Base-by-base conservation (phyloP, 176 grass and related monocot genomes). In the Paspalum notatum region DNA sequence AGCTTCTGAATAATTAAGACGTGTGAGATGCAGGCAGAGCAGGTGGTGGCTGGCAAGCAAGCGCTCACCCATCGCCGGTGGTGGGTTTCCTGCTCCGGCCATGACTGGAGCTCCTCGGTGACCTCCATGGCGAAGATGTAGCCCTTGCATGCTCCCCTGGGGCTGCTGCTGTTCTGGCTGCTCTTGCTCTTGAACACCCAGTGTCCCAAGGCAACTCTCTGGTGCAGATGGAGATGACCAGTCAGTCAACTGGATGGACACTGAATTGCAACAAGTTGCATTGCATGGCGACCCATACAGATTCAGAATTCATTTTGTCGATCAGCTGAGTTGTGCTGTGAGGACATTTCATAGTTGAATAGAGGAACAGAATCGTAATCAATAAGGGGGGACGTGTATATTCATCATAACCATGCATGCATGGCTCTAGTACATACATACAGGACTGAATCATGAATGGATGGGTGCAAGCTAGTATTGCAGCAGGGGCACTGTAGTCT, bases 101-200 rank as follows among this genome's bases (percentile, higher is more conserved):
- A 97, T 27, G 72, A 86, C 3, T 91, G 84, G 8, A 93, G 84
- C 85, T 93, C 94, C 57, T 97, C 86, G 1, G 89, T 97, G 59
- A 97, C 94, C 80, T 93, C 89, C 63, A 97, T 62, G 43, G 89
- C 94, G 84, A 97, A 97, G 72, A 97, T 93, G 72, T 81, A 86
- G 66, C 91, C 94, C 74, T 89, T 93, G 78, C 94, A 97, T 47
- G 89, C 71, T 81, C 81, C 84, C 55, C 72, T 85, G 5, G 74
- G 70, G 82, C 84, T 88, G 74, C 32, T 74, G 56, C 66, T 89
- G 44, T 78, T 85, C 82, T 97, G 81, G 7, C 86, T 93, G 82
- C 91, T 97, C 89, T 97, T 97, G 91, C 94, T 97, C 83, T 84
- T 93, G 79, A 97, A 93, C 49, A 85, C 85, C 94, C 94, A 97